Evolutionary conservation across 345 rosid genomes (phyloP).

Genomic region (Populus deltoides): DNA sequence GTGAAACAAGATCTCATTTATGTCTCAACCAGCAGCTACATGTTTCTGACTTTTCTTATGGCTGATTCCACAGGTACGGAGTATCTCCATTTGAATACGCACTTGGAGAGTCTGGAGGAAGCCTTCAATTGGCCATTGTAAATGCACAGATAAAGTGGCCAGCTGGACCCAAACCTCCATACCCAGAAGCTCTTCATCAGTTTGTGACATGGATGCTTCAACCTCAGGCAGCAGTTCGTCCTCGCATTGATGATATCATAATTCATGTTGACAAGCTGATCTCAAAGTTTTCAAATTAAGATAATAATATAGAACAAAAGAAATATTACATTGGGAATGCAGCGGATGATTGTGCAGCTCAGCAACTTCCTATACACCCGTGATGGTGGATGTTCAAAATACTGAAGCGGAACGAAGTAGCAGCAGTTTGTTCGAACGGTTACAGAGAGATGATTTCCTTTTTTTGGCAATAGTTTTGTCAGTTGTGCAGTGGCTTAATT

Average conservation of each 20-base stretch:
- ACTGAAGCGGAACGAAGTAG: background rate
- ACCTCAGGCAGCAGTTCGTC: constrained; percentile 84
- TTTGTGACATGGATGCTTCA: constrained; percentile 98
- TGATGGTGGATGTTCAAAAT: background rate
- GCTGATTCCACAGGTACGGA: constrained; percentile 60
- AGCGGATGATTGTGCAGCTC: background rate
- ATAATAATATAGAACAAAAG: background rate
- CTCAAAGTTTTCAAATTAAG: constrained; percentile 44
- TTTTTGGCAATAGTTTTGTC: constrained; percentile 14
- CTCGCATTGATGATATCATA: constrained; percentile 75
- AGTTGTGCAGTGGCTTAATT: constrained; percentile 1
- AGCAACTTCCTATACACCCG: background rate
- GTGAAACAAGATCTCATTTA: background rate
- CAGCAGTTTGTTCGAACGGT: constrained; percentile 7
- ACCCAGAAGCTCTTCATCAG: constrained; percentile 90
- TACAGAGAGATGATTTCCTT: constrained; percentile 5
- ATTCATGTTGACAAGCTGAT: constrained; percentile 94
- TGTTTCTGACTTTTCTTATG: background rate
- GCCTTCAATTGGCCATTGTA: constrained; percentile 83
- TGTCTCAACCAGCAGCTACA: background rate
- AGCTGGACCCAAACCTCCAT: constrained; percentile 74
- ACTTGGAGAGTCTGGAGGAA: constrained; percentile 95
- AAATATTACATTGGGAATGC: background rate
- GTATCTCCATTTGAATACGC: constrained; percentile 95
- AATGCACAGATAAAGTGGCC: constrained; percentile 99